A percentile compares a stretch with the other conserved stretches of the same genome.
Evolutionary conservation across 2,329 filamentous ascomycete species (phyloP).

Genomic region (Diplodia intermedia): DNA sequence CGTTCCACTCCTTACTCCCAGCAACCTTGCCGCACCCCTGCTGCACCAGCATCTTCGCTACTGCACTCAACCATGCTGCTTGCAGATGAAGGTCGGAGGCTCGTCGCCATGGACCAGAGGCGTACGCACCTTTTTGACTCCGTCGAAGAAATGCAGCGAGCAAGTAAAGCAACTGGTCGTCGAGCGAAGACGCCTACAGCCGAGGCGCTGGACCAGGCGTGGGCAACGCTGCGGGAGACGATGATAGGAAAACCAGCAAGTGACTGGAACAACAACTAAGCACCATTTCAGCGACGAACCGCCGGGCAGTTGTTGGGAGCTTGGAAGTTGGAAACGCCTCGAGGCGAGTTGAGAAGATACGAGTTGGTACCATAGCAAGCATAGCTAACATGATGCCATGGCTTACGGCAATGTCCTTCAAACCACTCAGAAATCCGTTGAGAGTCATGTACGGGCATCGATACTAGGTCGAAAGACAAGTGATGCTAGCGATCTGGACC

Average conservation of each 20-base stretch:
- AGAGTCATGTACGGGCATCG: no score
- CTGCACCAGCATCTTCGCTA: background rate
- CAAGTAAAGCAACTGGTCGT: background rate
- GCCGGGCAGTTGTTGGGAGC: no score
- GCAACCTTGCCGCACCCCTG: background rate
- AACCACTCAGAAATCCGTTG: background rate
- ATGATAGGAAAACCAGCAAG: background rate
- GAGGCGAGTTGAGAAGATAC: no score
- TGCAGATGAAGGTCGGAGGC: background rate
- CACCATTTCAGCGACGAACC: no score
- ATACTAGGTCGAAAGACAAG: no score
- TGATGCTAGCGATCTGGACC: background rate
- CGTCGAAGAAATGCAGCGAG: background rate
- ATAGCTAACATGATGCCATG: no score
- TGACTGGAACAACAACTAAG: no score
- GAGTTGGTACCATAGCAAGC: no score
- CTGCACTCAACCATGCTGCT: background rate
- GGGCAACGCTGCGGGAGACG: background rate
- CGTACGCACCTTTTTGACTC: background rate
- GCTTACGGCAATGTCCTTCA: no score
- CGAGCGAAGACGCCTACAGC: background rate
- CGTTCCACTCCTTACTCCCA: background rate
- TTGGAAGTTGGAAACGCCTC: no score
- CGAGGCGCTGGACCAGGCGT: conserved; percentile 8
- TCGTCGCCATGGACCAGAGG: background rate